Base-by-base conservation (phyloP, 306 rosid species). In the Gastrolobium bilobum region DNA sequence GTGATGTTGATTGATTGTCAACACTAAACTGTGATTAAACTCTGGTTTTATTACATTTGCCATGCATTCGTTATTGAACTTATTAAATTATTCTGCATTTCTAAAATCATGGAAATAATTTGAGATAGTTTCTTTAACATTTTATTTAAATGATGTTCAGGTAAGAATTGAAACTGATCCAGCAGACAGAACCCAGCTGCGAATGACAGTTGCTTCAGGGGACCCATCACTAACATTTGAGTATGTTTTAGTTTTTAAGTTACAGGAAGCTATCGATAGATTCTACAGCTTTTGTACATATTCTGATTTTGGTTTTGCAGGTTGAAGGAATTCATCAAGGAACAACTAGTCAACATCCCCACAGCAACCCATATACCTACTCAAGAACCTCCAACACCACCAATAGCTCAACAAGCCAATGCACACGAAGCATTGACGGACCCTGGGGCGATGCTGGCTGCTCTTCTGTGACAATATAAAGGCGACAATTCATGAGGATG, bases 91-190 rank as follows among this genome's bases (percentile, higher is more conserved):
- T 20, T 20, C 26, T 20, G 26, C 26, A 20, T 20, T 20, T 20
- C 26, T 20, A 20, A 40, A 34, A 66, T 66, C 39, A 14, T 34
- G 8, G 26, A 71, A 35, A 59, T 67, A 47, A 38, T 37, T 15
- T 43, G 29, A 29, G 54, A 75, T 63, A 38, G 30, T 31, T 35
- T 14, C 54, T 44, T 67, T 82, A 42, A 79, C 79, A 66, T 9
- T 65, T 38, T 15, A 30, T 42, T 62, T 35, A 70, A 65, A 26
- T 66, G 76, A 39, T 57, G 10, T 42, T 64, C 94, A 89, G 97
- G 43, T 65, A 61, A 78, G 97, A 82, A 80, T 91, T 77, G 97
- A 89, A 88, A 91, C 94, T 1, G 97, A 91, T 86, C 94, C 97
- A 63, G 91, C 94, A 3, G 92, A 91, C 84, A 86, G 91, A 77